Evolutionary conservation across 179 eudicot species (phyloP).

Genomic region (Actinidia chinensis): DNA sequence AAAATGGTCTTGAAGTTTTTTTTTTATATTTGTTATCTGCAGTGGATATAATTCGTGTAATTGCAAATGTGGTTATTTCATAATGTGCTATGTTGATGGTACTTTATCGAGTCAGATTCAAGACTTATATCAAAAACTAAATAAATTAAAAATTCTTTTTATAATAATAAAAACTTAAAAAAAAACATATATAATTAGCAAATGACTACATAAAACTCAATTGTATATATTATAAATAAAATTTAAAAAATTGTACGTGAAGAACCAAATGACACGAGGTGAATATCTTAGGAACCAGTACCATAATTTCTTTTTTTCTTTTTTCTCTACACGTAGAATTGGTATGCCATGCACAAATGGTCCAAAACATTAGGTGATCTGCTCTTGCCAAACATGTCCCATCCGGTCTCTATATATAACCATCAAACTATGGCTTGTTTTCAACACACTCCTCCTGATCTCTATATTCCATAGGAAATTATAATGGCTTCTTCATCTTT

Average conservation of each 20-base stretch:
- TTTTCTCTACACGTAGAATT: not conserved
- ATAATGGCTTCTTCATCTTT: constrained; percentile 20
- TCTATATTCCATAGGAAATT: not conserved
- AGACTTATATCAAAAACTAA: too few species aligned
- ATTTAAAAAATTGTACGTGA: not conserved
- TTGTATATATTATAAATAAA: too few species aligned
- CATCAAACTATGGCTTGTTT: not conserved
- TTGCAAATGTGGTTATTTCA: too few species aligned
- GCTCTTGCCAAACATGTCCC: not conserved
- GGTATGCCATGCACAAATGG: constrained; percentile 10
- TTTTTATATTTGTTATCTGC: too few species aligned
- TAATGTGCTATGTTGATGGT: too few species aligned
- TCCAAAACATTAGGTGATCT: constrained; percentile 11
- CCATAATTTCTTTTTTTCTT: not conserved
- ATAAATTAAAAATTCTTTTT: too few species aligned
- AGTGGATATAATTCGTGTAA: too few species aligned
- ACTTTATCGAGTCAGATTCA: too few species aligned
- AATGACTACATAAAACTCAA: too few species aligned
- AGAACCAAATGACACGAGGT: not conserved
- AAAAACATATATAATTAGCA: too few species aligned
- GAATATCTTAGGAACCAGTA: not conserved
- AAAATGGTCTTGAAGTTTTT: too few species aligned
- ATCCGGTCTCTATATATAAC: not conserved
- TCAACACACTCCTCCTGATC: not conserved
- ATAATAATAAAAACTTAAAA: too few species aligned